Evolutionary conservation across 2,329 filamentous ascomycete genomes (phyloP).

Genomic region (Stachybotrys elegans): DNA sequence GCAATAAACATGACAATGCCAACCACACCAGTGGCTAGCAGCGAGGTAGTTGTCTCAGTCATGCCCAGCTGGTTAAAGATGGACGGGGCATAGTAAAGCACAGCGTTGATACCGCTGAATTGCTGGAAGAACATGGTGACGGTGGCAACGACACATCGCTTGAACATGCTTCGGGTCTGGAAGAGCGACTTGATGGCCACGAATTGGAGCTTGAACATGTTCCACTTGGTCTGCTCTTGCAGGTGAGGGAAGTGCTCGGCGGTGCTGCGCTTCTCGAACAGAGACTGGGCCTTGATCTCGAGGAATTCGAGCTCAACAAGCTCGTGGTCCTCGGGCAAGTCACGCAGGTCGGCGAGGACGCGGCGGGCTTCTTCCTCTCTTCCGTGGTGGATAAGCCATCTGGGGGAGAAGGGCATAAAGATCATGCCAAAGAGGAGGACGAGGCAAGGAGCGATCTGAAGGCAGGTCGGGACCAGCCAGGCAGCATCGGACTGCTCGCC

Average conservation of each 20-base stretch:
- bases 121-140: slow-evolving; percentile 58
- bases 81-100: slow-evolving; percentile 65
- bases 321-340: slow-evolving; percentile 56
- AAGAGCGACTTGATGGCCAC: slow-evolving; percentile 63
- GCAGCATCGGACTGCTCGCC: slow-evolving; percentile 58
- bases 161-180: slow-evolving; percentile 60
- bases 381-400: slow-evolving; percentile 68
- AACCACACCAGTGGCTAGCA: slow-evolving; percentile 67
- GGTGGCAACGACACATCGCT: slow-evolving; percentile 58
- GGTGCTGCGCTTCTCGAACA: slow-evolving; percentile 70
- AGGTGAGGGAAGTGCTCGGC: slow-evolving; percentile 64
- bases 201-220: slow-evolving; percentile 64
- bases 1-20: slow-evolving; percentile 66
- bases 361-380: slow-evolving; percentile 63
- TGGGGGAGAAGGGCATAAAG: slow-evolving; percentile 75
- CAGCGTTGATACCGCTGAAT: slow-evolving; percentile 46
- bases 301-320: slow-evolving; percentile 71
- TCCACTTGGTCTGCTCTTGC: slow-evolving; percentile 53
- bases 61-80: slow-evolving; percentile 67
- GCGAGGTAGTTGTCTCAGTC: slow-evolving; percentile 40
- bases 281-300: slow-evolving; percentile 75
- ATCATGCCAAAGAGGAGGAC: slow-evolving; percentile 66
- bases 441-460: slow-evolving; percentile 64
- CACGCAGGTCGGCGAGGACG: slow-evolving; percentile 60
- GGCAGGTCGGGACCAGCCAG: slow-evolving; percentile 68